These are phyloP conservation scores for Raphanus raphanistrum DNA, from an alignment of 345 rosid genomes.

Conservation along the genomic window DNA sequence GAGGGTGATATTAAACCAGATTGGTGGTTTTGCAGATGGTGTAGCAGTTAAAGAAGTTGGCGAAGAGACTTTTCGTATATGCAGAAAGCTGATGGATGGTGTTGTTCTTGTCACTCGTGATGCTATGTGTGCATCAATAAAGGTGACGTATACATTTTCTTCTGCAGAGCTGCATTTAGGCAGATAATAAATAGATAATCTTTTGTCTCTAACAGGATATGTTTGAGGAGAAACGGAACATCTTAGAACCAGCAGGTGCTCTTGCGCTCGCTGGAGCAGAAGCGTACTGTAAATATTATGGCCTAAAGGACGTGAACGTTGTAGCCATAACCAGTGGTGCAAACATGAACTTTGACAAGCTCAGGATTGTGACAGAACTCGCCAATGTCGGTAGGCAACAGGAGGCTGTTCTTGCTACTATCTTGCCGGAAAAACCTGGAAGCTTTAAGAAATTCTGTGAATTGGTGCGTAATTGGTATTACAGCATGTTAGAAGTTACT, in stretches of 20 bases:
- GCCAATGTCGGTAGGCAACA: conserved; percentile 95
- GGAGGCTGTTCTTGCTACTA: conserved; percentile 87
- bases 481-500: background rate
- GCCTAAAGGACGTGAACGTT: conserved; percentile 63
- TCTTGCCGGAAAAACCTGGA: conserved; percentile 79
- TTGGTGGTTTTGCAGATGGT: conserved; percentile 99
- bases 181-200: background rate
- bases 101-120: conserved; percentile 97
- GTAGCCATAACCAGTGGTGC: conserved; percentile 96
- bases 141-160: conserved; percentile 43
- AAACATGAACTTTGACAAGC: conserved; percentile 92
- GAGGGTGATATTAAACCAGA: conserved; percentile 79
- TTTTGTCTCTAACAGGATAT: conserved; percentile 60
- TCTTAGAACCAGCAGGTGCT: conserved; percentile 97
- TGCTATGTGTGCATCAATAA: conserved; percentile 97
- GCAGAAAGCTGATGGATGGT: conserved; percentile 86
- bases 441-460: conserved; percentile 84
- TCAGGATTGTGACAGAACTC: conserved; percentile 90
- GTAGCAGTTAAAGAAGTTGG: conserved; percentile 99
- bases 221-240: conserved; percentile 97
- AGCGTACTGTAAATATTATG: conserved; percentile 93
- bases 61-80: conserved; percentile 79
- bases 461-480: conserved; percentile 50
- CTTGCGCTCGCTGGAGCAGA: conserved; percentile 97
- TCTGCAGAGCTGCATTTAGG: background rate